Conservation (phyloP, 2,329 filamentous ascomycete genomes). For the Colletotrichum camelliae region DNA sequence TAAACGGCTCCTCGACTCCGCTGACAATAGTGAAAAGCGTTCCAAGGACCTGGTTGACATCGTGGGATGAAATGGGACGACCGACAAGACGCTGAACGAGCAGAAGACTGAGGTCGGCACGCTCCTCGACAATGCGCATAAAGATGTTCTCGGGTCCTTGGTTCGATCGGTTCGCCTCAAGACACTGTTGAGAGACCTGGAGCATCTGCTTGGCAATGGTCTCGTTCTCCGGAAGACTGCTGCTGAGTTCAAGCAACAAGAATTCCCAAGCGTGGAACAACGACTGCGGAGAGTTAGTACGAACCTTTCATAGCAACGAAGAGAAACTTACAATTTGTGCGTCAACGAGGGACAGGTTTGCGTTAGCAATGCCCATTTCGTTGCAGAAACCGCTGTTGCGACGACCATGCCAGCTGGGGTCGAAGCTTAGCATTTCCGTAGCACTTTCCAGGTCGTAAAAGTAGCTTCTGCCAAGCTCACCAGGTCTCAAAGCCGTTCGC, state of each 20-base stretch:
- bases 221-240: slow-evolving; percentile 57
- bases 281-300: slow-evolving; percentile 53
- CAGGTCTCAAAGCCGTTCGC: slow-evolving; percentile 69
- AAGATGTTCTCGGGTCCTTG: slow-evolving; percentile 84
- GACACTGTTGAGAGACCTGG: slow-evolving; percentile 76
- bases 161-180: slow-evolving; percentile 76
- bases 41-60: slow-evolving; percentile 56
- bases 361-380: slow-evolving; percentile 87
- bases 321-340: slow-evolving; percentile 76
- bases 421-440: slow-evolving; percentile 75
- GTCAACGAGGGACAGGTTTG: slow-evolving; percentile 90
- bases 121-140: slow-evolving; percentile 73
- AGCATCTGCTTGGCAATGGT: slow-evolving; percentile 73
- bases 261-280: slow-evolving; percentile 91
- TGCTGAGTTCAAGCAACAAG: slow-evolving; percentile 82
- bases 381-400: slow-evolving; percentile 75
- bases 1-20: slow-evolving; percentile 59
- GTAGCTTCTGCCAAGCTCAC: slow-evolving; percentile 75
- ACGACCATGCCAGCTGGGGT: slow-evolving; percentile 77
- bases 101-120: slow-evolving; percentile 82
- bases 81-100: slow-evolving; percentile 81
- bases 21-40: slow-evolving; percentile 59
- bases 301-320: not conserved
- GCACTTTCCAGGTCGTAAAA: slow-evolving; percentile 85
- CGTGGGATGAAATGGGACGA: slow-evolving; percentile 52